Conservation (phyloP, 306 rosid genomes). For the Lathyrus oleraceus region DNA sequence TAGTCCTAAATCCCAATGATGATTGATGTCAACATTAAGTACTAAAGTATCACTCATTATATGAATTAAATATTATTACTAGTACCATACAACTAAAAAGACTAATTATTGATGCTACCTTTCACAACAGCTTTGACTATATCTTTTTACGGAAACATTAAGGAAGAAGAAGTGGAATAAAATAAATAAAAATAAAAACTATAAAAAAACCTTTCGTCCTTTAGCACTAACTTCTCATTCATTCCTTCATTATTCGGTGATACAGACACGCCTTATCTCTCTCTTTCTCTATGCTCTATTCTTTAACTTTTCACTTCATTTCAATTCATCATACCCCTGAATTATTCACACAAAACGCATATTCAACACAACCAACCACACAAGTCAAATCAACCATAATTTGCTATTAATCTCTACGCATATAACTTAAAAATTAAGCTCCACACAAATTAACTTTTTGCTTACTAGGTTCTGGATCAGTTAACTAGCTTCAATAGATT, state of each 20-base stretch:
- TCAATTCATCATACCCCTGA: neutral
- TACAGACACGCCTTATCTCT: conserved; percentile 40
- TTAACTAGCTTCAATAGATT: neutral
- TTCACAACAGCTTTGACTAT: conserved; percentile 2
- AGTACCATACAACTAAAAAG: neutral
- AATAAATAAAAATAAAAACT: neutral
- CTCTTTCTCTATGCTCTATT: conserved; percentile 36
- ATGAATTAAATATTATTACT: neutral
- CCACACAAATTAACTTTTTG: neutral
- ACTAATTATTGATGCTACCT: conserved; percentile 13
- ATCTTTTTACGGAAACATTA: conserved; percentile 12
- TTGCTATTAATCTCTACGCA: neutral
- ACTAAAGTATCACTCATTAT: neutral
- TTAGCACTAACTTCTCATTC: conserved; percentile 2
- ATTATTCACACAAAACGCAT: neutral
- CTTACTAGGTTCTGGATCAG: neutral
- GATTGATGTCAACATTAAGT: neutral
- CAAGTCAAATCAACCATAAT: conserved; percentile 9
- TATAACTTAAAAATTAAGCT: neutral
- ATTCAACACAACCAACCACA: conserved; percentile 16
- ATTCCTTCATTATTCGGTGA: conserved; percentile 37
- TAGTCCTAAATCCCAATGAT: neutral
- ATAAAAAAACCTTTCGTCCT: conserved; percentile 47
- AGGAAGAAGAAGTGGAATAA: neutral
- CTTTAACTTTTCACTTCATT: neutral